Conservation (phyloP, 2,329 filamentous ascomycete species). For the Paracorniculantispora psalliotae region DNA sequence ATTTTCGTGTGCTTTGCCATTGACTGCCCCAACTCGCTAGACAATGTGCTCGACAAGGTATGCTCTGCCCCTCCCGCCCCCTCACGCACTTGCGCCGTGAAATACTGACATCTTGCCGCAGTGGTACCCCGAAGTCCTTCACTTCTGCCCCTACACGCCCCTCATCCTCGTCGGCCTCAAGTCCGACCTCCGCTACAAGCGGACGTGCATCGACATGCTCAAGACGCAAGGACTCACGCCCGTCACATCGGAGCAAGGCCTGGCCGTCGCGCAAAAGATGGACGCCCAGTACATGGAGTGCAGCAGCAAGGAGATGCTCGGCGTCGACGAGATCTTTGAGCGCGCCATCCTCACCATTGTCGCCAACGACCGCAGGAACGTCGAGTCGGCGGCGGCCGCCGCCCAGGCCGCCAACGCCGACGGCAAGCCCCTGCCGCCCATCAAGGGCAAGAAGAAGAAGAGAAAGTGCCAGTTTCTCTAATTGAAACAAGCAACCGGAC, state of each 20-base stretch:
- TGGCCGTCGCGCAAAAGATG: conserved; percentile 88
- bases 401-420: conserved; percentile 33
- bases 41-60: conserved; percentile 99
- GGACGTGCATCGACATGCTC: conserved; percentile 96
- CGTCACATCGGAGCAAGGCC: conserved; percentile 85
- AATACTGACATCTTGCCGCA: conserved; percentile 33
- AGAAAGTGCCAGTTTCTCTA: conserved; percentile 76
- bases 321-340: conserved; percentile 95
- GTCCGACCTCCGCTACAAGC: conserved; percentile 91
- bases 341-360: conserved; percentile 86
- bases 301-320: conserved; percentile 94
- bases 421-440: conserved; percentile 28
- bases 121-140: conserved; percentile 99
- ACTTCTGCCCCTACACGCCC: conserved; percentile 97
- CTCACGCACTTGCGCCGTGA: too few species aligned
- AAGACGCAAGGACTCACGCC: conserved; percentile 96
- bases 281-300: conserved; percentile 95
- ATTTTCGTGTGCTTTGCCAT: conserved; percentile 99
- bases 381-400: conserved; percentile 43
- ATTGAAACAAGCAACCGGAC: conserved; percentile 25
- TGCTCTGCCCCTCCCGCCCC: background rate
- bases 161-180: conserved; percentile 95
- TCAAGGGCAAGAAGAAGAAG: conserved; percentile 70
- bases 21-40: conserved; percentile 94
- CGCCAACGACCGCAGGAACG: conserved; percentile 66